Percentiles rank a stretch among this genome's conserved stretches.
phyloP scores from a whole-genome alignment of 495 filamentous ascomycete genomes.

The Penicillium maclennaniae region DNA sequence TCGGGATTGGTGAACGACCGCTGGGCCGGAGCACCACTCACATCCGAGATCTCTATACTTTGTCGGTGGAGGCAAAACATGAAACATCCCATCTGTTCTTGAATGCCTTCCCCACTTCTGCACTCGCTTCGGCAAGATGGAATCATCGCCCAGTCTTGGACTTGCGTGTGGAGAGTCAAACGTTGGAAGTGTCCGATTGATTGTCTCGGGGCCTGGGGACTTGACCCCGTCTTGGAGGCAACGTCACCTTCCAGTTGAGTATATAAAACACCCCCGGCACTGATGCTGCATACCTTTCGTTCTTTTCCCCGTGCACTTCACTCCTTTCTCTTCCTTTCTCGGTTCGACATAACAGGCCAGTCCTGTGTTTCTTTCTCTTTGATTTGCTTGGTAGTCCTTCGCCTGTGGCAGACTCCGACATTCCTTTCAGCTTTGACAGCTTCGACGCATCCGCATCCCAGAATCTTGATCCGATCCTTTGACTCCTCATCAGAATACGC shows the following conservation, averaged over 20 bases:
- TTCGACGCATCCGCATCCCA: conserved; percentile 2
- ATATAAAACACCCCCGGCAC: conserved; percentile 25
- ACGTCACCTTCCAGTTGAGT: neutral
- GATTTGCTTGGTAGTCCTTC: conserved; percentile 24
- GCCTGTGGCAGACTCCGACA: conserved; percentile 37
- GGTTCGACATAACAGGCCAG: conserved; percentile 37
- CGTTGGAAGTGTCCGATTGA: conserved; percentile 21
- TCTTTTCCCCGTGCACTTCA: conserved; percentile 20
- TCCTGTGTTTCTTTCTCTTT: conserved; percentile 35
- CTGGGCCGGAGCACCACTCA: conserved; percentile 8
- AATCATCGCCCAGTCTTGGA: neutral
- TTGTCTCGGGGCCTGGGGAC: conserved; percentile 1
- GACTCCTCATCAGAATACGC: neutral
- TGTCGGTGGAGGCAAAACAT: conserved; percentile 6
- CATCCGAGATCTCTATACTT: neutral
- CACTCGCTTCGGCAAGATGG: conserved; percentile 1
- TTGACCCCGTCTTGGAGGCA: neutral
- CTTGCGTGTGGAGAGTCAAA: conserved; percentile 17
- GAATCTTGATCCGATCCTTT: neutral
- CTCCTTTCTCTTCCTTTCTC: conserved; percentile 20
- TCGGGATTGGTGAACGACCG: conserved; percentile 12
- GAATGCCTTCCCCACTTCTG: conserved; percentile 9
- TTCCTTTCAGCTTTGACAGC: conserved; percentile 19
- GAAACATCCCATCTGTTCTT: conserved; percentile 24
- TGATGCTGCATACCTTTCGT: conserved; percentile 8